These are phyloP conservation scores for Stemphylium vesicarium DNA, from an alignment of 2,329 filamentous ascomycete genomes.

Conservation along the genomic window DNA sequence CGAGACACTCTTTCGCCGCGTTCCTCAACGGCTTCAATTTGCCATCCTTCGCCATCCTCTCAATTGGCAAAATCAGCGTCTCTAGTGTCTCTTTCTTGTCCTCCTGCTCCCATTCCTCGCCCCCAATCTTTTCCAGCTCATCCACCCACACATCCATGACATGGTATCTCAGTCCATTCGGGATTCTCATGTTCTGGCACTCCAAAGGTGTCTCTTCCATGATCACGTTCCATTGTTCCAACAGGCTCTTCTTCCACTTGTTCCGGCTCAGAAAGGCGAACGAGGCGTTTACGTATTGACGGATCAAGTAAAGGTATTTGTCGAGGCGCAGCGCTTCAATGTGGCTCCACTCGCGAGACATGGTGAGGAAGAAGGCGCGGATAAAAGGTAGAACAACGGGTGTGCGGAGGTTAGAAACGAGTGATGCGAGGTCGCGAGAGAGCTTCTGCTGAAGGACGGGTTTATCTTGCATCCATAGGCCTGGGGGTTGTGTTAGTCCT, in stretches of 20 bases:
- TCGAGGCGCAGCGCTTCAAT: conserved; percentile 70
- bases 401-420: conserved; percentile 66
- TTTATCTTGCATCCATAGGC: conserved; percentile 92
- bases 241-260: conserved; percentile 48
- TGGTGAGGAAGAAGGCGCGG: conserved; percentile 60
- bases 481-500: conserved; percentile 44
- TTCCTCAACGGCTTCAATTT: conserved; percentile 74
- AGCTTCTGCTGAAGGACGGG: conserved; percentile 86
- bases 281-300: conserved; percentile 76
- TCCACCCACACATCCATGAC: conserved; percentile 91
- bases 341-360: conserved; percentile 57
- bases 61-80: conserved; percentile 62
- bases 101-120: conserved; percentile 50
- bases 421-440: conserved; percentile 74
- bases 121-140: conserved; percentile 76
- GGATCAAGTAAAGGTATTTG: conserved; percentile 87
- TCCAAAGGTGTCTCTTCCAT: conserved; percentile 55
- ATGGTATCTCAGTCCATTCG: conserved; percentile 86
- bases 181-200: conserved; percentile 63
- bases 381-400: conserved; percentile 52
- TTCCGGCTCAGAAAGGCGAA: conserved; percentile 59
- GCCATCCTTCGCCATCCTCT: conserved; percentile 62
- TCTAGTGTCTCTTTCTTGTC: conserved; percentile 50
- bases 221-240: conserved; percentile 56
- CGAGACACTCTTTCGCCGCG: conserved; percentile 72